These are phyloP conservation scores for Nevesoporus exiguus DNA, from an alignment of 768 basidiomycete genomes.

Conservation along the genomic window DNA sequence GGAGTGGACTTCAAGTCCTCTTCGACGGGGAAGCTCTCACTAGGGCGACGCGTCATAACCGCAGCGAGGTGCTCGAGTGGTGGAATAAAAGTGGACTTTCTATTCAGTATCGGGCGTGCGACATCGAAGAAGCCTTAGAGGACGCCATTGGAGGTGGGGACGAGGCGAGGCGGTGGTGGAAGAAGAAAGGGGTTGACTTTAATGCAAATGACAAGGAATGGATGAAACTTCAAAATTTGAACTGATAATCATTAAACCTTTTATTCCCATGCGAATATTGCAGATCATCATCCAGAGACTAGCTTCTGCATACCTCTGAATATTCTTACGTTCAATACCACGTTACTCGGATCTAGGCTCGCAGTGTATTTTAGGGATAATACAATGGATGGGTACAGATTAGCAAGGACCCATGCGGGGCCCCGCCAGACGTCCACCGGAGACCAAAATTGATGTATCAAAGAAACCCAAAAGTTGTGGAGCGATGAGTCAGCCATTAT, in stretches of 20 bases:
- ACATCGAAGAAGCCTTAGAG: constrained; percentile 88
- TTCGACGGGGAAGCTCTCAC: constrained; percentile 80
- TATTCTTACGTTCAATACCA: not conserved
- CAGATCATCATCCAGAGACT: not conserved
- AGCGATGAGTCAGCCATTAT: constrained; percentile 8
- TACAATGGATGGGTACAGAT: constrained; percentile 11
- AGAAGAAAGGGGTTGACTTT: constrained; percentile 75
- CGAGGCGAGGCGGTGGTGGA: constrained; percentile 78
- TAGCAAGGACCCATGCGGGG: not conserved
- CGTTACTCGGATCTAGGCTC: not conserved
- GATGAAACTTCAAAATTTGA: constrained; percentile 79
- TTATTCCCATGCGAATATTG: not conserved
- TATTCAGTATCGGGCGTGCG: constrained; percentile 86
- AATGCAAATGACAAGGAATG: constrained; percentile 83
- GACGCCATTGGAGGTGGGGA: constrained; percentile 82
- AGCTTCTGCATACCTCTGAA: not conserved
- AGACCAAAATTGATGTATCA: not conserved
- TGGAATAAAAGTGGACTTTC: constrained; percentile 79
- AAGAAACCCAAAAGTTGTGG: constrained; percentile 5
- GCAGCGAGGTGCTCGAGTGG: constrained; percentile 82
- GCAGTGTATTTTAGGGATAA: constrained; percentile 8
- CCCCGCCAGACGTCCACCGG: not conserved
- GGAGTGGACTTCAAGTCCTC: constrained; percentile 69
- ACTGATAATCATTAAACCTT: constrained; percentile 36
- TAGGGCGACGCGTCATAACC: constrained; percentile 78